These are phyloP conservation scores for Naegleria fowleri DNA, from an alignment of 208 protist genomes.

Conservation along the genomic window DNA sequence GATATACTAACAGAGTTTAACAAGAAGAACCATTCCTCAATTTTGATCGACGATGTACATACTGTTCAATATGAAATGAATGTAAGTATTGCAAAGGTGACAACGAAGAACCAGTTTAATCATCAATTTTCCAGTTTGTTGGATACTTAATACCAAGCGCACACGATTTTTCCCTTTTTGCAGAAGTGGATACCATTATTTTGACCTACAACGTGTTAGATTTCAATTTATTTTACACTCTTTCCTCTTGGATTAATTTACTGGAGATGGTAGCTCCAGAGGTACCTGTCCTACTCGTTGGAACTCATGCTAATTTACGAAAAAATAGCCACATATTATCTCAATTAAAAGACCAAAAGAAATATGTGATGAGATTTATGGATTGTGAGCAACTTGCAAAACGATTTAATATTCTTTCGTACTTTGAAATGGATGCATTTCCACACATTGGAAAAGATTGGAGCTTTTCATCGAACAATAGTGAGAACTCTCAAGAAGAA, in stretches of 20 bases:
- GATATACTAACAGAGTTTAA: neutral
- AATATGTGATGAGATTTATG: neutral
- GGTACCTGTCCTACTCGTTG: neutral
- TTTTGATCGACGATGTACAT: neutral
- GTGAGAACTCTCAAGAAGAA: neutral
- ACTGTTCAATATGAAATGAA: neutral
- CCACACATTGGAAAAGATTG: neutral
- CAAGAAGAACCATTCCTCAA: neutral
- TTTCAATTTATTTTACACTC: neutral
- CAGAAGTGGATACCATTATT: neutral
- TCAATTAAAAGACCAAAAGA: neutral
- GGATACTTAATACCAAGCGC: neutral
- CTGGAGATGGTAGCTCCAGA: neutral
- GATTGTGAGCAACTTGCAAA: neutral
- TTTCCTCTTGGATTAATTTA: neutral
- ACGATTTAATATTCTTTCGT: neutral
- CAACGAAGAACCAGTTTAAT: too few relatives aligned
- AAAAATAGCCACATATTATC: neutral
- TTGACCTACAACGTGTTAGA: neutral
- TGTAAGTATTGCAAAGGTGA: too few relatives aligned
- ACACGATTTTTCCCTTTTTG: neutral
- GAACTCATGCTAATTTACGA: neutral
- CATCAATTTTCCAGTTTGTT: too few relatives aligned
- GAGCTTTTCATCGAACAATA: neutral
- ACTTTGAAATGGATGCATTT: neutral